A percentile compares a stretch with the other conserved stretches of the same genome.
Conservation (phyloP, 2,329 filamentous ascomycete genomes). For the Keithomyces neogunnii region DNA sequence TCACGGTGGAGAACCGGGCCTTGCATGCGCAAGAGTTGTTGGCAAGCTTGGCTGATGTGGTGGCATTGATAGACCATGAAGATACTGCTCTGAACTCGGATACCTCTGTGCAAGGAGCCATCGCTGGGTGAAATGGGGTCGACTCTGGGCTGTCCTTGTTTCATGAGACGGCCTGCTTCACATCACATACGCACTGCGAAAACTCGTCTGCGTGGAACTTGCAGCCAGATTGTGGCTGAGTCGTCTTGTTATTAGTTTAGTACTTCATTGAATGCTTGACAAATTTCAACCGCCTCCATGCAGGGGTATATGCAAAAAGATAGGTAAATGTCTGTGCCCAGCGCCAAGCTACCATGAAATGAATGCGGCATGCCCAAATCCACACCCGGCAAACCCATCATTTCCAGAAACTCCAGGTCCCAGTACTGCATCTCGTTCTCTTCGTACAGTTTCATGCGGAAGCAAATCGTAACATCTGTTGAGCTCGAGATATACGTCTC, state of each 20-base stretch:
- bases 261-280: neutral
- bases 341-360: constrained; percentile 4
- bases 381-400: neutral
- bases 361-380: neutral
- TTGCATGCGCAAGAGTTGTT: constrained; percentile 42
- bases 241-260: neutral
- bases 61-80: constrained; percentile 7
- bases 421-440: neutral
- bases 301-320: constrained; percentile 15
- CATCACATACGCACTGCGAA: too few species aligned
- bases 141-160: too few species aligned
- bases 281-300: neutral
- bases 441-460: neutral
- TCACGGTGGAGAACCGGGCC: constrained; percentile 49
- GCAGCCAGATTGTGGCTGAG: neutral
- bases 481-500: constrained; percentile 2
- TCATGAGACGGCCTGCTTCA: too few species aligned
- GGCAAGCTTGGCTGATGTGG: constrained; percentile 34
- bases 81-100: constrained; percentile 10
- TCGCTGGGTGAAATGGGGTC: too few species aligned
- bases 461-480: too few species aligned
- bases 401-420: constrained; percentile 2
- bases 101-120: too few species aligned
- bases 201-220: too few species aligned
- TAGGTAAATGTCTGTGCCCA: constrained; percentile 1